Percentiles rank a stretch among this genome's conserved stretches.
phyloP scores from a whole-genome alignment of 139 green algal genomes.

The Chlorella sp. region DNA sequence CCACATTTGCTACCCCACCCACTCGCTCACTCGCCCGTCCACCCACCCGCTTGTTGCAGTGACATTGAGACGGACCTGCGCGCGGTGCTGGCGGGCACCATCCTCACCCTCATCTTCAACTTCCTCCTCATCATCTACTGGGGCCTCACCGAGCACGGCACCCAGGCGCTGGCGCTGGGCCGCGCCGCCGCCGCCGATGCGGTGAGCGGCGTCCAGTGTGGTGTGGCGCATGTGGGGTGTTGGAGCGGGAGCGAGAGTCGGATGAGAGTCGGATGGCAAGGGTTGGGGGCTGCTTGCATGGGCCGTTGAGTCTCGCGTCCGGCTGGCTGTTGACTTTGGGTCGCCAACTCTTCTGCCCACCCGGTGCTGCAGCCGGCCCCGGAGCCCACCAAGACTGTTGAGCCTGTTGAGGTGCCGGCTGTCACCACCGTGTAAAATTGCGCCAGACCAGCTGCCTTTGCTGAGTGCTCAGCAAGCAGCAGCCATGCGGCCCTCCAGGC shows the following conservation, averaged over 20 bases:
- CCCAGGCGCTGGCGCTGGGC: neutral
- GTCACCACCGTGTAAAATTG: too few relatives aligned
- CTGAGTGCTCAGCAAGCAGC: too few relatives aligned
- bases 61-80: neutral
- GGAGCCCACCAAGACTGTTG: too few relatives aligned
- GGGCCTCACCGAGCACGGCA: conserved; percentile 3
- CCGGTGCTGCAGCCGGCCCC: neutral
- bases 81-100: neutral
- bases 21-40: neutral
- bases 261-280: neutral
- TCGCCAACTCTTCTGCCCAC: too few relatives aligned
- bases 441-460: too few relatives aligned
- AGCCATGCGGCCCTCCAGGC: too few relatives aligned
- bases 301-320: neutral
- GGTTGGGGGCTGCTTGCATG: neutral
- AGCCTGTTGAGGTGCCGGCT: too few relatives aligned
- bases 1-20: neutral
- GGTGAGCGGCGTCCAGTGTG: too few relatives aligned
- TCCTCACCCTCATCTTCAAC: conserved; percentile 7
- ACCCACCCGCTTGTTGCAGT: neutral
- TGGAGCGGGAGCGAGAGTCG: too few relatives aligned
- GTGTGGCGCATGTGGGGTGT: too few relatives aligned
- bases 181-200: neutral
- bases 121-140: conserved; percentile 11
- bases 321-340: neutral